phyloP scores from a whole-genome alignment of 306 rosid genomes.

The Echinosophora koreensis region DNA sequence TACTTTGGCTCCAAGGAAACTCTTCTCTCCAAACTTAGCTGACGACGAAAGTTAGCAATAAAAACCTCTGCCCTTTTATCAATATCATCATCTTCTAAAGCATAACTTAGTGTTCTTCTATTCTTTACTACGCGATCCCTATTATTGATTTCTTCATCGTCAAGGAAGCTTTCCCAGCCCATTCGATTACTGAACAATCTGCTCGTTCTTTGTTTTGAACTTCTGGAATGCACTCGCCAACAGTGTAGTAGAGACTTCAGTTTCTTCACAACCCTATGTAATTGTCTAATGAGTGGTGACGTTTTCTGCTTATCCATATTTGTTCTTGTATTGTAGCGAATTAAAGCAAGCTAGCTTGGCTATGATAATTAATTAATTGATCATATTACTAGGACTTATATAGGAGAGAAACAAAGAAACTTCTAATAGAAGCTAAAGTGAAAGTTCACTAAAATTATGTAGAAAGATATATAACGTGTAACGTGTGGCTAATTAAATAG shows the following conservation, averaged over 20 bases:
- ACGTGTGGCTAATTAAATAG: slow-evolving; percentile 26
- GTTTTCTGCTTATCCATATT: slow-evolving; percentile 32
- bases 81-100: slow-evolving; percentile 57
- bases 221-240: slow-evolving; percentile 32
- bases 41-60: slow-evolving; percentile 64
- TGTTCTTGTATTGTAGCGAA: neutral
- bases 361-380: slow-evolving; percentile 22
- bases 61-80: slow-evolving; percentile 70
- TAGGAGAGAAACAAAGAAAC: slow-evolving; percentile 15
- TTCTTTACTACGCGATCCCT: slow-evolving; percentile 18
- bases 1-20: neutral
- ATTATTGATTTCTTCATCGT: slow-evolving; percentile 41
- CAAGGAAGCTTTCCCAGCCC: slow-evolving; percentile 48
- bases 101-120: slow-evolving; percentile 44
- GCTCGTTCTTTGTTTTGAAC: slow-evolving; percentile 37
- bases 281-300: slow-evolving; percentile 20
- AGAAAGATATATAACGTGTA: slow-evolving; percentile 29
- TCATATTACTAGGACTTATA: neutral
- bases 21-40: slow-evolving; percentile 57
- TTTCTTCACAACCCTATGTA: slow-evolving; percentile 54
- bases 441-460: slow-evolving; percentile 11
- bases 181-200: slow-evolving; percentile 46
- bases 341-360: neutral
- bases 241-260: slow-evolving; percentile 42
- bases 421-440: slow-evolving; percentile 28